A percentile compares a stretch with the other conserved stretches of the same genome.
phyloP scores from a whole-genome alignment of 768 basidiomycete species.

The Macrolepiota dolichaula region DNA sequence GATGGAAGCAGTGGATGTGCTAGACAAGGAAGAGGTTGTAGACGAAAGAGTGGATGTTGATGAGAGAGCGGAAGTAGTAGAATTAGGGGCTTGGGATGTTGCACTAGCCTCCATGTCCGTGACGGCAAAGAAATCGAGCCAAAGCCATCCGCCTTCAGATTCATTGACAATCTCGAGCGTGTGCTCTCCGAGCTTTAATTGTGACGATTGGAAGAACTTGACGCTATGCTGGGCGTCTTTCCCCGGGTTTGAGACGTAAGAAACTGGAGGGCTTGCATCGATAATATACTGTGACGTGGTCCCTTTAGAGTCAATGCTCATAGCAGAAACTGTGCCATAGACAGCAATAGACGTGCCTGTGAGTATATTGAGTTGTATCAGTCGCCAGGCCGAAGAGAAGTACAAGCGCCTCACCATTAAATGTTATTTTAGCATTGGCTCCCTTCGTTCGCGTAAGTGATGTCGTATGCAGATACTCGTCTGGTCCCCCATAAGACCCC shows the following conservation, averaged over 20 bases:
- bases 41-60: neutral
- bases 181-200: neutral
- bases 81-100: neutral
- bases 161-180: conserved; percentile 1
- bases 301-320: neutral
- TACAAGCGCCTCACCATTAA: neutral
- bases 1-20: neutral
- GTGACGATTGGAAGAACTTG: neutral
- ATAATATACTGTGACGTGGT: conserved; percentile 2
- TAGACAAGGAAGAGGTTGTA: neutral
- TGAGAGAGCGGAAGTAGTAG: neutral
- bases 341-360: conserved; percentile 7
- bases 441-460: neutral
- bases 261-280: neutral
- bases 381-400: neutral
- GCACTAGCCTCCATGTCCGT: neutral
- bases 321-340: conserved; percentile 3
- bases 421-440: conserved; percentile 5
- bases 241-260: neutral
- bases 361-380: neutral
- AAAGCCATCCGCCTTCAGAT: neutral
- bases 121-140: conserved; percentile 1
- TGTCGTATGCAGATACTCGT: conserved; percentile 1
- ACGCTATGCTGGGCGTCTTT: neutral
- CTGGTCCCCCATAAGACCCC: neutral